These are phyloP conservation scores for Cylindrodendrum hubeiense DNA, from an alignment of 2,329 filamentous ascomycete species.

Conservation along the genomic window DNA sequence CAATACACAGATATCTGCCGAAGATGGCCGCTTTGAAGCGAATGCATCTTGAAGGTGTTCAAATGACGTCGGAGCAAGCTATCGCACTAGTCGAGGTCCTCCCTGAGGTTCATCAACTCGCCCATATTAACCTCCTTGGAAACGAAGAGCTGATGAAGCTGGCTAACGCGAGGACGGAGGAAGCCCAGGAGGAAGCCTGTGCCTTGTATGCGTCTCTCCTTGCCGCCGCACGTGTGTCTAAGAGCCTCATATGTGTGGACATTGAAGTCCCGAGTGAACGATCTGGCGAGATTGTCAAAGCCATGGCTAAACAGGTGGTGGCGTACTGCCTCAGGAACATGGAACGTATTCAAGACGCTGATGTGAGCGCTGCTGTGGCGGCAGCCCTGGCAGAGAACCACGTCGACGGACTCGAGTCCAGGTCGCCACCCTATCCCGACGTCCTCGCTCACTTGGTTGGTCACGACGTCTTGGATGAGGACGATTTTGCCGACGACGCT, in stretches of 20 bases:
- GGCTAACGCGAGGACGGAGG: slow-evolving; percentile 81
- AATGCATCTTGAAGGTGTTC: slow-evolving; percentile 87
- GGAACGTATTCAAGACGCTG: slow-evolving; percentile 79
- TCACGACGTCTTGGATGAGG: slow-evolving; percentile 66
- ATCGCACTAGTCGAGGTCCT: slow-evolving; percentile 93
- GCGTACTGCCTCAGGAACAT: slow-evolving; percentile 95
- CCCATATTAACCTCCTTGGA: slow-evolving; percentile 88
- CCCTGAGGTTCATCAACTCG: slow-evolving; percentile 83
- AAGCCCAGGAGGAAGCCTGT: slow-evolving; percentile 90
- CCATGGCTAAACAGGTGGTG: slow-evolving; percentile 92
- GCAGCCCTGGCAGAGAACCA: slow-evolving; percentile 56
- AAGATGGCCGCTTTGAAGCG: slow-evolving; percentile 83
- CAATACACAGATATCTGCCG: slow-evolving; percentile 74
- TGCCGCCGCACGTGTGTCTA: slow-evolving; percentile 86
- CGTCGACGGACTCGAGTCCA: slow-evolving; percentile 43
- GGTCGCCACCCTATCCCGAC: slow-evolving; percentile 72
- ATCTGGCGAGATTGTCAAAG: slow-evolving; percentile 91
- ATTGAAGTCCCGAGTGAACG: slow-evolving; percentile 87
- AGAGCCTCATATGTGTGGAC: slow-evolving; percentile 88
- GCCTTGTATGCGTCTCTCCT: slow-evolving; percentile 93
- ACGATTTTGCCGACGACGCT: slow-evolving; percentile 68
- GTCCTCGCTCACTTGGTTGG: slow-evolving; percentile 90
- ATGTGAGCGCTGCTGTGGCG: slow-evolving; percentile 64
- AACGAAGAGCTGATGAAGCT: slow-evolving; percentile 80
- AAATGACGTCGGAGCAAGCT: slow-evolving; percentile 86